Percentiles rank a stretch among this genome's conserved stretches.
phyloP scores from a whole-genome alignment of 2,329 filamentous ascomycete genomes.

The Colletotrichum chrysophilum region DNA sequence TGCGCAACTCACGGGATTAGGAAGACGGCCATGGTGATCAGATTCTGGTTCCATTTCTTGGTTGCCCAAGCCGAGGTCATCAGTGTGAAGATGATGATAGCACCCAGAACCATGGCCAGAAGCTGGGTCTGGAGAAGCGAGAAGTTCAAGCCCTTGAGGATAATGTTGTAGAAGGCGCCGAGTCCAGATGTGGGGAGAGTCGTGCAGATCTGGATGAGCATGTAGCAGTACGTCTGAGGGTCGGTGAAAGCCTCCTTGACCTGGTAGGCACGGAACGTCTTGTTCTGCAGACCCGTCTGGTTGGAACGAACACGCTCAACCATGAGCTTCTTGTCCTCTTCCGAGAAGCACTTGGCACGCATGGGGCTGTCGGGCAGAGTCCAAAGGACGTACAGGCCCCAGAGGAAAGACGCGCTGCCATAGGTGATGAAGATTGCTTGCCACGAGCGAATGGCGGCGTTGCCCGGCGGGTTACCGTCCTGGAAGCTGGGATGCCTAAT shows the following conservation, averaged over 20 bases:
- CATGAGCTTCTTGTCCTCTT: constrained; percentile 36
- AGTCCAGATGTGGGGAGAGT: constrained; percentile 28
- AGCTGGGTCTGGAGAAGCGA: constrained; percentile 28
- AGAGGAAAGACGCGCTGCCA: constrained; percentile 37
- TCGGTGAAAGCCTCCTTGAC: constrained; percentile 1
- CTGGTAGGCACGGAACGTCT: constrained; percentile 7
- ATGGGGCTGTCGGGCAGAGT: constrained; percentile 45
- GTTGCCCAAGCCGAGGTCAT: neutral
- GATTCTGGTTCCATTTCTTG: constrained; percentile 9
- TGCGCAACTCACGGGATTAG: neutral
- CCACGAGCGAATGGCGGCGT: constrained; percentile 37
- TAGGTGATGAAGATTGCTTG: constrained; percentile 48
- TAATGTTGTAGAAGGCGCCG: constrained; percentile 28
- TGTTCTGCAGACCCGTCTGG: constrained; percentile 31
- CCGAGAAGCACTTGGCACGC: constrained; percentile 32
- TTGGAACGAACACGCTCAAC: constrained; percentile 42
- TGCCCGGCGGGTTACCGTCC: constrained; percentile 11
- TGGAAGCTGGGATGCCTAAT: constrained; percentile 22
- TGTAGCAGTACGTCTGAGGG: constrained; percentile 7
- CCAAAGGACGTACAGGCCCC: constrained; percentile 38
- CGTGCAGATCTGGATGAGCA: constrained; percentile 20
- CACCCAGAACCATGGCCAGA: constrained; percentile 28
- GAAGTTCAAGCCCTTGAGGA: constrained; percentile 29
- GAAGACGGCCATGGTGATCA: constrained; percentile 22
- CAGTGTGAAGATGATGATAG: constrained; percentile 2